Evolutionary conservation across 495 filamentous ascomycete species (phyloP).

Genomic region (Aspergillus sclerotioniger): DNA sequence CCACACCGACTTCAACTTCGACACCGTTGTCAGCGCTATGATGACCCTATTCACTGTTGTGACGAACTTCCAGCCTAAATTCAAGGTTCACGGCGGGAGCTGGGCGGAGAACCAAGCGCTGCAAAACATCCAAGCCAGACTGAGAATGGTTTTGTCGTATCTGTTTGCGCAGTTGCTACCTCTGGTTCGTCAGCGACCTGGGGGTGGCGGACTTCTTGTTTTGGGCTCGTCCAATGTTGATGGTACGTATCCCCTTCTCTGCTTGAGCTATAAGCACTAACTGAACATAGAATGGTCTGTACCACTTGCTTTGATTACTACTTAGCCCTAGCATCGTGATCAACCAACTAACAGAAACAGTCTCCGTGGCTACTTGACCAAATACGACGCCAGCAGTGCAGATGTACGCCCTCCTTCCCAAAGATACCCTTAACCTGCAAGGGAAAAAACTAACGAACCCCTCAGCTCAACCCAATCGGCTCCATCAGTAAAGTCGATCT

Average conservation of each 20-base stretch:
- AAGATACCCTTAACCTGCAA: not conserved
- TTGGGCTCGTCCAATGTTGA: slow-evolving; percentile 61
- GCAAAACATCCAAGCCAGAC: slow-evolving; percentile 80
- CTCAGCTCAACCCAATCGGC: slow-evolving; percentile 65
- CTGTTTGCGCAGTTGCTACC: slow-evolving; percentile 68
- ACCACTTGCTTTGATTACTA: not conserved
- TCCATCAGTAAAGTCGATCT: slow-evolving; percentile 72
- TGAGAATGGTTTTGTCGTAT: slow-evolving; percentile 80
- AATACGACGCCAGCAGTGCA: slow-evolving; percentile 62
- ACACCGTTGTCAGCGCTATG: slow-evolving; percentile 57
- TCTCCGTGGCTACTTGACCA: slow-evolving; percentile 70
- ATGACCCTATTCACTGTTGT: slow-evolving; percentile 53
- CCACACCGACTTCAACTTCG: slow-evolving; percentile 76
- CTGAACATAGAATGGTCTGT: slow-evolving; percentile 34
- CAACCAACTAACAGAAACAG: slow-evolving; percentile 18
- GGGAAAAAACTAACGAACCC: slow-evolving; percentile 9
- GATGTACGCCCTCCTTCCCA: slow-evolving; percentile 39
- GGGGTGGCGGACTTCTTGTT: slow-evolving; percentile 61
- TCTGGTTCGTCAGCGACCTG: slow-evolving; percentile 49
- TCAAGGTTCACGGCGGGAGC: slow-evolving; percentile 66
- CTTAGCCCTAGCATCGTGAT: not conserved
- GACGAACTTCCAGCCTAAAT: slow-evolving; percentile 59
- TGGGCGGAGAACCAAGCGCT: slow-evolving; percentile 63
- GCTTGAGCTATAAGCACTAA: slow-evolving; percentile 10
- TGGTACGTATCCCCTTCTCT: slow-evolving; percentile 19